phyloP scores from a whole-genome alignment of 306 rosid species.

The Lotus japonicus region DNA sequence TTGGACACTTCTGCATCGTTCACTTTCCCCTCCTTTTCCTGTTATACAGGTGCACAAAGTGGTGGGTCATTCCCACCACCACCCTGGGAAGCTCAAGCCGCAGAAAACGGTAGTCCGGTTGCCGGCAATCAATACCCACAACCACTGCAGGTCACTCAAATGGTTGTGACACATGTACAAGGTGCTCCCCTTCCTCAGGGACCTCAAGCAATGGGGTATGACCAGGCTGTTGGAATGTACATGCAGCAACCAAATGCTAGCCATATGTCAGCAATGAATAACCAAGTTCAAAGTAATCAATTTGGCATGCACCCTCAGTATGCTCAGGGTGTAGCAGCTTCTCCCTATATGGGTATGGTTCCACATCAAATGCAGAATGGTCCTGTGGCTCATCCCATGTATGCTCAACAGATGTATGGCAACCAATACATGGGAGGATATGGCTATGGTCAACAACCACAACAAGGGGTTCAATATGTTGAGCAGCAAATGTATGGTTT shows the following conservation, averaged over 20 bases:
- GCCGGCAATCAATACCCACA: slow-evolving; percentile 67
- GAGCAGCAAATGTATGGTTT: slow-evolving; percentile 85
- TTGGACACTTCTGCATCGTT: not conserved
- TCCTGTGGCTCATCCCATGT: slow-evolving; percentile 36
- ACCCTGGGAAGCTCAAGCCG: slow-evolving; percentile 94
- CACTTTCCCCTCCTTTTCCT: not conserved
- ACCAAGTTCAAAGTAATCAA: slow-evolving; percentile 55
- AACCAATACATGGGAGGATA: slow-evolving; percentile 62
- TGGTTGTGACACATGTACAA: slow-evolving; percentile 49
- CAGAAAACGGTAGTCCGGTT: slow-evolving; percentile 45
- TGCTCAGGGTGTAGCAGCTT: slow-evolving; percentile 38
- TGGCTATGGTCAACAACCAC: slow-evolving; percentile 72
- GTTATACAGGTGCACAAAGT: slow-evolving; percentile 50
- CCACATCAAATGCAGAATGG: slow-evolving; percentile 49
- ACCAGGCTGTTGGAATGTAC: slow-evolving; percentile 59
- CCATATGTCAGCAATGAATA: slow-evolving; percentile 51
- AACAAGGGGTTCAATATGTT: slow-evolving; percentile 51
- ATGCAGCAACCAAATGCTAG: slow-evolving; percentile 59
- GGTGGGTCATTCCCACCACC: slow-evolving; percentile 84
- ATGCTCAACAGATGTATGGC: slow-evolving; percentile 77
- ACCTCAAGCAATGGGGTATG: slow-evolving; percentile 53
- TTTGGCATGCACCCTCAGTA: slow-evolving; percentile 41
- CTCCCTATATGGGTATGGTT: slow-evolving; percentile 58
- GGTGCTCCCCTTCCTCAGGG: slow-evolving; percentile 47
- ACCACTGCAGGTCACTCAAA: slow-evolving; percentile 55